These are phyloP conservation scores for Spirogloea muscicola DNA, from an alignment of 139 green algal genomes.

Conservation along the genomic window DNA sequence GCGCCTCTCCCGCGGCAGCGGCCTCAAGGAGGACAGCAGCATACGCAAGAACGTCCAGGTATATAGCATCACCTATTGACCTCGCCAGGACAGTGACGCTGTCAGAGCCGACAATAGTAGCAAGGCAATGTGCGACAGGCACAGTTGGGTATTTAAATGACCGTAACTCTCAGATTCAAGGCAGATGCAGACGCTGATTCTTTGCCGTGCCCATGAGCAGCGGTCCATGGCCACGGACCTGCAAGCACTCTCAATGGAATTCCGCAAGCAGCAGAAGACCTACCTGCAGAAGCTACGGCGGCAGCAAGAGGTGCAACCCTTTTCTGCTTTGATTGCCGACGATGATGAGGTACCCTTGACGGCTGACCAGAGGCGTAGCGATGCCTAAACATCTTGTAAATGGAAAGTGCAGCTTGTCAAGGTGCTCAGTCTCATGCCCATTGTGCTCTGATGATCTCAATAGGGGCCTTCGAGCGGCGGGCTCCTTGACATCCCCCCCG, in stretches of 20 bases:
- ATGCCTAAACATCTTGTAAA: background rate
- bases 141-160: background rate
- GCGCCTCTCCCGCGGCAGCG: background rate
- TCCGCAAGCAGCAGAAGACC: constrained; percentile 49
- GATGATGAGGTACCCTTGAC: constrained; percentile 7
- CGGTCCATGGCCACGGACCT: constrained; percentile 51
- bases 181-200: background rate
- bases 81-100: no score
- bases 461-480: no score
- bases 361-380: background rate
- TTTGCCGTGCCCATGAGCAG: background rate
- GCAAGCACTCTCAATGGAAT: constrained; percentile 50
- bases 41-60: constrained; percentile 50
- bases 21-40: constrained; percentile 15
- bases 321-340: background rate
- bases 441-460: background rate
- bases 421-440: background rate
- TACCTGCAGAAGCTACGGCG: constrained; percentile 48
- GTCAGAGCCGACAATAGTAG: background rate
- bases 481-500: no score
- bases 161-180: background rate
- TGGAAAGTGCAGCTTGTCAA: background rate
- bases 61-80: background rate
- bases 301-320: constrained; percentile 38
- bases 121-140: background rate